These are phyloP conservation scores for Mimosa bimucronata DNA, from an alignment of 306 rosid genomes.

Conservation along the genomic window DNA sequence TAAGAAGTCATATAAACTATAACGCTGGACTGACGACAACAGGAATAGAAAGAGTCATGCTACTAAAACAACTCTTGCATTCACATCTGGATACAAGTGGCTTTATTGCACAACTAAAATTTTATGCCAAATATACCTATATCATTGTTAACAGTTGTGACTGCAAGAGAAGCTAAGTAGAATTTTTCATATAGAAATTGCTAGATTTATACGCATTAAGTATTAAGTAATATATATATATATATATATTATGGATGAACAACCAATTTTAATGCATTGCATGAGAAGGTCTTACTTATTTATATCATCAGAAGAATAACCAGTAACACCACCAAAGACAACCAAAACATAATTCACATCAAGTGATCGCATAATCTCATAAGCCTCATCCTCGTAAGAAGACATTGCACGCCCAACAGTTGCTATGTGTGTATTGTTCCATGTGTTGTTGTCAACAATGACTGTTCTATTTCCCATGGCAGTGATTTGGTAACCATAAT, in stretches of 20 bases:
- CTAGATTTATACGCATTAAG: background rate
- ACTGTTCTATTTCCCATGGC: slow-evolving; percentile 99
- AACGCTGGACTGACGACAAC: slow-evolving; percentile 17
- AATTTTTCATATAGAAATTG: slow-evolving; percentile 18
- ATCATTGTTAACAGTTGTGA: slow-evolving; percentile 12
- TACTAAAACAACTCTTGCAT: slow-evolving; percentile 28
- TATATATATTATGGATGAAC: background rate
- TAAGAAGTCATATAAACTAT: slow-evolving; percentile 17
- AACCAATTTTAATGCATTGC: slow-evolving; percentile 17
- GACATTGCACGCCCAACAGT: slow-evolving; percentile 99
- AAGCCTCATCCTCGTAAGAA: slow-evolving; percentile 95
- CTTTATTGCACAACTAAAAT: slow-evolving; percentile 3
- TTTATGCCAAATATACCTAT: slow-evolving; percentile 23
- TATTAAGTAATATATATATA: background rate
- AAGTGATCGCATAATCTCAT: slow-evolving; percentile 89
- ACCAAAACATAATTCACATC: slow-evolving; percentile 96
- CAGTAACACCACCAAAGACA: slow-evolving; percentile 98
- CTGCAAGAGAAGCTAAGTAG: slow-evolving; percentile 6
- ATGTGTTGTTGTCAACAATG: slow-evolving; percentile 98
- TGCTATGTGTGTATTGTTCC: slow-evolving; percentile 99
- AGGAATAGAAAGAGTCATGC: slow-evolving; percentile 11
- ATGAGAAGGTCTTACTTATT: slow-evolving; percentile 77
- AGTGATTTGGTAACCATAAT: slow-evolving; percentile 97
- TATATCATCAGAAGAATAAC: slow-evolving; percentile 98
- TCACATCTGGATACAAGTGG: slow-evolving; percentile 12